Evolutionary conservation across 768 basidiomycete genomes (phyloP).

Genomic region (Tephrocybe sp.): DNA sequence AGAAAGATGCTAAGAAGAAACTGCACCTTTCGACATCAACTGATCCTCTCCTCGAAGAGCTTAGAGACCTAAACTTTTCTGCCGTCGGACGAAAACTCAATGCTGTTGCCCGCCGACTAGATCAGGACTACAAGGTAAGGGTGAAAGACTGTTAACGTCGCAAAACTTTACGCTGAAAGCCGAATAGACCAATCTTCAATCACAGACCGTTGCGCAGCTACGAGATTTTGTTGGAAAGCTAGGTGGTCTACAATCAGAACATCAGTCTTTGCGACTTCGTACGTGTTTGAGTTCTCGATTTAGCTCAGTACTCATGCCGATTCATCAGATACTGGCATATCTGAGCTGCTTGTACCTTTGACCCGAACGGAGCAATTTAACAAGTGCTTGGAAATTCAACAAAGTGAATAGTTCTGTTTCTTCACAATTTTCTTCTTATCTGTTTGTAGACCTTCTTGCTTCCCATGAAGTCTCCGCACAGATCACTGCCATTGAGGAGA

Average conservation of each 20-base stretch:
- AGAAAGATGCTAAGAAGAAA: constrained; percentile 86
- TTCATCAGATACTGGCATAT: constrained; percentile 86
- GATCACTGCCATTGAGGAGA: constrained; percentile 83
- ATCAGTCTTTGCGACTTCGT: constrained; percentile 88
- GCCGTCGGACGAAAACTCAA: constrained; percentile 82
- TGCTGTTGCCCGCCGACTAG: constrained; percentile 76
- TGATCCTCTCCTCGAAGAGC: constrained; percentile 78
- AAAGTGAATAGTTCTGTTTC: constrained; percentile 58
- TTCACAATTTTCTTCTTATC: constrained; percentile 2
- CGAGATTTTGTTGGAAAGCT: constrained; percentile 95
- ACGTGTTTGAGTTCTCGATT: constrained; percentile 24
- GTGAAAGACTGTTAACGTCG: neutral
- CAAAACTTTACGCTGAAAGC: constrained; percentile 2
- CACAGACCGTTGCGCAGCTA: constrained; percentile 89
- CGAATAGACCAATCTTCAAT: constrained; percentile 71
- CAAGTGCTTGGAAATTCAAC: constrained; percentile 90
- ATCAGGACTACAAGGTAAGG: constrained; percentile 86
- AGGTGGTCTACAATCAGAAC: constrained; percentile 89
- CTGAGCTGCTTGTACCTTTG: constrained; percentile 84
- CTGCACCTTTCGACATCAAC: constrained; percentile 75
- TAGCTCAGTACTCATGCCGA: neutral
- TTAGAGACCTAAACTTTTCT: constrained; percentile 92
- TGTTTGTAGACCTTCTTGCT: constrained; percentile 77
- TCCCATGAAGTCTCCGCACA: constrained; percentile 84
- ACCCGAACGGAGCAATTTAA: constrained; percentile 89